Base-by-base conservation (phyloP, 495 filamentous ascomycete species). In the Chaetomium cochliodes region DNA sequence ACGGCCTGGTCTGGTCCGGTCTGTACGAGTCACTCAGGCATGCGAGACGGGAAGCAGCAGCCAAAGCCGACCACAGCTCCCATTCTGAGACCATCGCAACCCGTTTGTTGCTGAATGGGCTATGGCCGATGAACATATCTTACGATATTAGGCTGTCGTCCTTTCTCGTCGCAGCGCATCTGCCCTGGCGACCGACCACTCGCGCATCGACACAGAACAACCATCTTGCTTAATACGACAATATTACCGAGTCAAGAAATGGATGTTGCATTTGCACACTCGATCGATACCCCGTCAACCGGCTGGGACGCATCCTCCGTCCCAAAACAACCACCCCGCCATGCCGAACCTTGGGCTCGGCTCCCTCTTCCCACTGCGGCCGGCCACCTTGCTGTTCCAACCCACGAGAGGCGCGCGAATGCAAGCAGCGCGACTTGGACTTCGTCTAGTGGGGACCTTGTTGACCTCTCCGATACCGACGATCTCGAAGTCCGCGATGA, bases 341-440 rank as follows among this genome's bases (percentile, higher is more conserved):
- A 58, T 41, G 52, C 47, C 26, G 61, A 65, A 51, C 46, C 39
- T 47, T 49, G 57, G 42, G 41, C 37, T 33, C 60, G 50, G 13
- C 42, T 73, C 46, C 59, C 67, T n/a, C 54, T 49, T 5, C 60
- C 69, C 15, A 52, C 69, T 5, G 71, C 69, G 2, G 66, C 62
- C 25, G 66, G 67, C 8, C 67, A 72, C 15, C 62, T 75, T n/a
- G 63, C 68, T 4, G 25, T 66, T 18, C 58, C 65, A 18, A 46
- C 49, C 13, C 28, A 47, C 6, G 63, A 69, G 39, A 60, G 62
- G 42, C 64, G 57, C 20, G 70, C 41, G 50, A 70, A 72, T 46
- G 65, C 63, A 52, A 79, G 71, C 61, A 78, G 76, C 65, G 73
- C 70, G 18, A 80, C 79, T 16, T 81, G 80, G 81, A 79, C 80